Conservation (phyloP, 2,329 filamentous ascomycete genomes). For the Tolypocladium endophyticum region DNA sequence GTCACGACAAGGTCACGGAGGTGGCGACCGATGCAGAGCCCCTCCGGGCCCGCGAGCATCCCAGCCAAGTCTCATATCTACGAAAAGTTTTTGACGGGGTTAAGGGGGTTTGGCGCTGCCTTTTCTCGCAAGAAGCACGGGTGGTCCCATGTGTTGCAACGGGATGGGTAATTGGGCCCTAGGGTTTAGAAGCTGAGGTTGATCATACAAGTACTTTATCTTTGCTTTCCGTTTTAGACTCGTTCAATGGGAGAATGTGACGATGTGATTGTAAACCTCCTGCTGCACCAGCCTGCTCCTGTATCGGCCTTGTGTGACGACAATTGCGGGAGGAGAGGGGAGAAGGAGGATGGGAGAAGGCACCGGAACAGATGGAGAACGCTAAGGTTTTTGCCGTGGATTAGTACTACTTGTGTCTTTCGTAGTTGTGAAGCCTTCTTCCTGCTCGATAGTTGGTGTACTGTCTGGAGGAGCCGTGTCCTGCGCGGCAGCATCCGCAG, state of each 20-base stretch:
- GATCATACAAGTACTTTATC: conserved; percentile 45
- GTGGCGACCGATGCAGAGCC: conserved; percentile 32
- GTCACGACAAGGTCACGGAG: conserved; percentile 32
- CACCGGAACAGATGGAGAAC: neutral
- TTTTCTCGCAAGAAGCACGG: conserved; percentile 34
- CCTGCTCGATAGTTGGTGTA: no score
- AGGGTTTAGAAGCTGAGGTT: conserved; percentile 42
- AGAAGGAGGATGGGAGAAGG: neutral
- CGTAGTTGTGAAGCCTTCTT: neutral
- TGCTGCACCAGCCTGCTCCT: neutral
- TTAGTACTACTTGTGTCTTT: neutral
- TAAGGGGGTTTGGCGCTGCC: conserved; percentile 37
- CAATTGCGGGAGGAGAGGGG: neutral
- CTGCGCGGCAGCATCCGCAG: conserved; percentile 2
- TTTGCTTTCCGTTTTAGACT: conserved; percentile 27
- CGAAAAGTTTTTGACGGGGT: conserved; percentile 47
- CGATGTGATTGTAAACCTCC: neutral
- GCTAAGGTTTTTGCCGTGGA: neutral
- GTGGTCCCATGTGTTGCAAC: conserved; percentile 38
- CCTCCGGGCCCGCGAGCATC: conserved; percentile 35
- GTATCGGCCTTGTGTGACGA: neutral
- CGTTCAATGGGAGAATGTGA: conserved; percentile 15
- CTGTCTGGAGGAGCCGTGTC: neutral
- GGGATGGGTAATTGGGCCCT: conserved; percentile 37
- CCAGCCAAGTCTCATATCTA: conserved; percentile 43